These are phyloP conservation scores for Ottelia alismoides DNA, from an alignment of 106 monocot genomes.

Conservation along the genomic window DNA sequence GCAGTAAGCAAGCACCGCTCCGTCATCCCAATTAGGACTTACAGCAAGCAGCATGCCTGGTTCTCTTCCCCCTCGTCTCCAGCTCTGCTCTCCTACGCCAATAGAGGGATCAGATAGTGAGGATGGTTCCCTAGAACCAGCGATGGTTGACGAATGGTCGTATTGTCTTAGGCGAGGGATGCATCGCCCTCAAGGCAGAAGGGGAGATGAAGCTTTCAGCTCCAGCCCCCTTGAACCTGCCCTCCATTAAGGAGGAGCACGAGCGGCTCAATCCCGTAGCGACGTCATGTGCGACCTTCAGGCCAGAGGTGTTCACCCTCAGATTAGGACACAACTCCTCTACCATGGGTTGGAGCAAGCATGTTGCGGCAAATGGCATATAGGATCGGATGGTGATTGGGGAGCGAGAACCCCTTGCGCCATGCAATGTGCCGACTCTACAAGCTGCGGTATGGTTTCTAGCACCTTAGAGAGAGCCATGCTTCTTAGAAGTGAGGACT, in stretches of 20 bases:
- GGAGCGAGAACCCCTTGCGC: neutral
- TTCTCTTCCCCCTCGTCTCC: neutral
- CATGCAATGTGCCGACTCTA: neutral
- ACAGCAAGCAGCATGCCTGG: conserved; percentile 19
- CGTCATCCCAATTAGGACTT: conserved; percentile 59
- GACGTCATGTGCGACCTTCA: no score
- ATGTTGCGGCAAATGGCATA: conserved; percentile 6
- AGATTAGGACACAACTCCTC: conserved; percentile 37
- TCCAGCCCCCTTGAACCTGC: no score
- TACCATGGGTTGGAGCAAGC: conserved; percentile 67
- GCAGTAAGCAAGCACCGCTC: no score
- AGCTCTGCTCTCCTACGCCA: conserved; percentile 3
- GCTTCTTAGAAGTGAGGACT: conserved; percentile 63
- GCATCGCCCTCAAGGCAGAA: no score
- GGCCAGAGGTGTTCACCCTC: no score
- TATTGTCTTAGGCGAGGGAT: no score
- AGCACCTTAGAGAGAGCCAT: conserved; percentile 23
- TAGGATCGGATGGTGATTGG: conserved; percentile 1
- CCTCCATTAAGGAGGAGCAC: no score
- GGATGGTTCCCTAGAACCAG: conserved; percentile 10
- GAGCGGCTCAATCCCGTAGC: no score
- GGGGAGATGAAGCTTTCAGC: no score
- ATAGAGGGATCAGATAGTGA: conserved; percentile 20
- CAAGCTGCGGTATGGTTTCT: neutral
- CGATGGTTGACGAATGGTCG: no score